These are phyloP conservation scores for Mycena epipterygia DNA, from an alignment of 768 basidiomycete species.

Conservation along the genomic window DNA sequence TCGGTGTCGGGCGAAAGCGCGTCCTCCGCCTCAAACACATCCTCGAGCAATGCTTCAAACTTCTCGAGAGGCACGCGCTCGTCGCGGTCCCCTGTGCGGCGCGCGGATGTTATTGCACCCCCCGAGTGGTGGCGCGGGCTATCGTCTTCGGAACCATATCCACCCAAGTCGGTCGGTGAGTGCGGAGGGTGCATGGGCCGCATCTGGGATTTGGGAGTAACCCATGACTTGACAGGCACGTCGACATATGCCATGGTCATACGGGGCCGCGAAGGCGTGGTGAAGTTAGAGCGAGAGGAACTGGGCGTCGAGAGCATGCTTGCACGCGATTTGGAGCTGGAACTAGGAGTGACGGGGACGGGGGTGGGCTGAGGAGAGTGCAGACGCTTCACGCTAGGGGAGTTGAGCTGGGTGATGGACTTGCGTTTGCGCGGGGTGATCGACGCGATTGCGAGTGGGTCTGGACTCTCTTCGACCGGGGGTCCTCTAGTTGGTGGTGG, in stretches of 20 bases:
- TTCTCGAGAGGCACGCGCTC: conserved; percentile 87
- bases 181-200: conserved; percentile 34
- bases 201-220: conserved; percentile 54
- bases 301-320: conserved; percentile 52
- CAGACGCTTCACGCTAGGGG: conserved; percentile 75
- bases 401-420: conserved; percentile 66
- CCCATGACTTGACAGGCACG: conserved; percentile 60
- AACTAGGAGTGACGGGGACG: conserved; percentile 48
- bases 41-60: conserved; percentile 81
- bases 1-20: conserved; percentile 69
- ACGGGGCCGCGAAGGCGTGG: conserved; percentile 41
- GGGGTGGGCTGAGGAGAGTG: conserved; percentile 48
- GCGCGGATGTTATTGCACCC: conserved; percentile 61
- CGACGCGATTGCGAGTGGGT: conserved; percentile 62
- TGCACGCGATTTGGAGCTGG: conserved; percentile 31
- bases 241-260: conserved; percentile 61
- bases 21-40: conserved; percentile 89
- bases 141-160: conserved; percentile 71
- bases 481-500: conserved; percentile 42
- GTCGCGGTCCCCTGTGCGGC: conserved; percentile 81
- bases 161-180: conserved; percentile 63
- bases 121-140: conserved; percentile 51
- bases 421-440: conserved; percentile 83
- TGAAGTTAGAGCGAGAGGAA: conserved; percentile 42
- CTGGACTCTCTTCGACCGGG: conserved; percentile 60